phyloP scores from a whole-genome alignment of 2,329 filamentous ascomycete genomes.

The Hypoxylon rubiginosum region DNA sequence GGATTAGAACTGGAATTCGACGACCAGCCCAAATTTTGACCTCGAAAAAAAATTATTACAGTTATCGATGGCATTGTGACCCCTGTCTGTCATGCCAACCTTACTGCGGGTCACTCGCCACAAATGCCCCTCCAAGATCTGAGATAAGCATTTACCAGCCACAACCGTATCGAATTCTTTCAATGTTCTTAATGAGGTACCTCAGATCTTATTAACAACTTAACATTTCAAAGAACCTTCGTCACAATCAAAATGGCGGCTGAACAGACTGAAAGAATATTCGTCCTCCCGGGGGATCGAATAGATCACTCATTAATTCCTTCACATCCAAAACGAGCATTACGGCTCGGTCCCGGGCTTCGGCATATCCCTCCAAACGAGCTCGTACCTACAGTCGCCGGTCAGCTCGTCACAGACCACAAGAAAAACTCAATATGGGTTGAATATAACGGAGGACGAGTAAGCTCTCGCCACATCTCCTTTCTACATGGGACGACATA shows the following conservation, averaged over 20 bases:
- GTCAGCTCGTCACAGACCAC: constrained; percentile 75
- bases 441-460: constrained; percentile 77
- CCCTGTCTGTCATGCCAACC: constrained; percentile 22
- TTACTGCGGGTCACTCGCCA: constrained; percentile 46
- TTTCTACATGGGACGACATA: constrained; percentile 10
- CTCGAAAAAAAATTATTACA: constrained; percentile 41
- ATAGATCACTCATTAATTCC: constrained; percentile 77
- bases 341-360: constrained; percentile 87
- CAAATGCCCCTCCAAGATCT: constrained; percentile 46
- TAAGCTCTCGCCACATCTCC: constrained; percentile 55
- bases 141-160: constrained; percentile 28
- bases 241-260: constrained; percentile 61
- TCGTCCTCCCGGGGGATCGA: constrained; percentile 86
- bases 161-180: constrained; percentile 21
- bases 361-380: constrained; percentile 83
- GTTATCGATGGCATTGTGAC: constrained; percentile 11
- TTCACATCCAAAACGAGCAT: constrained; percentile 74
- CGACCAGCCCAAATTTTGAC: constrained; percentile 41
- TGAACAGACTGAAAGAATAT: constrained; percentile 60
- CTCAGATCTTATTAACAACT: neutral
- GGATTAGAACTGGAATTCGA: constrained; percentile 26
- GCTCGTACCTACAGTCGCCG: constrained; percentile 76
- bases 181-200: constrained; percentile 1
- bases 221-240: constrained; percentile 26
- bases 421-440: constrained; percentile 84